These are phyloP conservation scores for Eucalyptus pauciflora DNA, from an alignment of 345 rosid species.

Conservation along the genomic window DNA sequence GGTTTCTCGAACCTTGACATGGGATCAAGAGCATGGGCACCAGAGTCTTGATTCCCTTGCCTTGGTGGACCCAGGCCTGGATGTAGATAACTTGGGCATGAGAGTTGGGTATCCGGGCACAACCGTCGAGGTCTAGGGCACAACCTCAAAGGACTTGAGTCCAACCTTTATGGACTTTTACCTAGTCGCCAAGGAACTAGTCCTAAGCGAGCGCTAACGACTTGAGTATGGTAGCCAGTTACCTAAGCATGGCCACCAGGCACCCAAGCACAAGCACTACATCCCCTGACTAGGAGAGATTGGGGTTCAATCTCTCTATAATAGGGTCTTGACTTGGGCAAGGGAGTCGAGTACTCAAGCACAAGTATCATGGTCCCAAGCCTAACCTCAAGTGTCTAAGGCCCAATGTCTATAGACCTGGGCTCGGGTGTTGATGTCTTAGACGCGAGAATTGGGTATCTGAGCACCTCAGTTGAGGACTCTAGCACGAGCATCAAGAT, in stretches of 20 bases:
- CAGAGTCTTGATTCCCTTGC: neutral
- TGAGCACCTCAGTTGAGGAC: neutral
- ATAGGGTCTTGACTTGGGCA: neutral
- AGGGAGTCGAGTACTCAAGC: neutral
- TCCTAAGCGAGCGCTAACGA: neutral
- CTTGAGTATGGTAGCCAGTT: neutral
- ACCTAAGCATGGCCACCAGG: neutral
- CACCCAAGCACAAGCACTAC: neutral
- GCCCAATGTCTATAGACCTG: neutral
- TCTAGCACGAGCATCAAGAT: rapidly evolving
- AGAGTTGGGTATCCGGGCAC: rapidly evolving
- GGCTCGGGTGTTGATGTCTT: no score
- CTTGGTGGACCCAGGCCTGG: neutral
- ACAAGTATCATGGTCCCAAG: neutral
- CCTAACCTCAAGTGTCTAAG: rapidly evolving
- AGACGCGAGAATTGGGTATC: no score
- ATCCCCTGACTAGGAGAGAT: no score
- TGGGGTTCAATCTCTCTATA: rapidly evolving
- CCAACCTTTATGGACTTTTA: neutral
- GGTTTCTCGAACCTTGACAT: neutral
- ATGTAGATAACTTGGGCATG: neutral
- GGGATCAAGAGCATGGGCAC: neutral
- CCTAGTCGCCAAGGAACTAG: neutral
- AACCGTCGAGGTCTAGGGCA: rapidly evolving
- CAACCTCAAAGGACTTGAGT: neutral